Base-by-base conservation (phyloP, 208 protist species). In the Wallacemonas rigidus region DNA sequence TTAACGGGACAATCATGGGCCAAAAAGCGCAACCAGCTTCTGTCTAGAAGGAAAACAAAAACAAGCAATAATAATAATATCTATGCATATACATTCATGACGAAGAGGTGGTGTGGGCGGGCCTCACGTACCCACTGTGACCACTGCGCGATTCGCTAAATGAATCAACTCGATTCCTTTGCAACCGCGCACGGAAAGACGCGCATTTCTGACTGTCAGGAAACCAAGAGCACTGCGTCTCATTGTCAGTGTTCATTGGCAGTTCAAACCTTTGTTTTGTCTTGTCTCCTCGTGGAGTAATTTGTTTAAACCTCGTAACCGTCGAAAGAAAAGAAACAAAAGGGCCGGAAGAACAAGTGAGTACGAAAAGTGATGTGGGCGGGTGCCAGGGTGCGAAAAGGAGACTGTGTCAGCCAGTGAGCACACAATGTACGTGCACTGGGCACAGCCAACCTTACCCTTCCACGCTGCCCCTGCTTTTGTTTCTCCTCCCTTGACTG, bases 1-100 rank as follows among this genome's bases (percentile, higher is more conserved):
- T 51, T 87, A 76, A 81, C 8, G 1, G 17, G 2, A 39, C 45
- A 26, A 3, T n/a, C 48, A 53, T 15, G 48, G 15, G 15, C 48
- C 11, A 15, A 53, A 9, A 53, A 53, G 15, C 15, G 48, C 48
- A 53, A 15, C 15, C 48, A 53, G 47, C 47, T 51, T 51, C 11
- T 14, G 47, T 8, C 65, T 69, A 74, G 26, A 54, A 39, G 35
- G 35, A 45, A 35, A n/a, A 15, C 56, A 51, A 58, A 40, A 53
- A 14, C 4, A 65, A 58, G 53, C n/a, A 75, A 50, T 1, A 65
- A 70, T 26, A 48, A 67, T 44, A 58, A 45, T 56, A n/a, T 56
- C 38, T 62, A 2, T 64, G 12, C n/a, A 15, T 26, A 17, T 26
- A 44, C 45, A 8, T 47, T 43, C 14, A 44, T 47, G 11, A 1